Conservation (phyloP, 805 yeast genomes). For the Wickerhamiella azyma region DNA sequence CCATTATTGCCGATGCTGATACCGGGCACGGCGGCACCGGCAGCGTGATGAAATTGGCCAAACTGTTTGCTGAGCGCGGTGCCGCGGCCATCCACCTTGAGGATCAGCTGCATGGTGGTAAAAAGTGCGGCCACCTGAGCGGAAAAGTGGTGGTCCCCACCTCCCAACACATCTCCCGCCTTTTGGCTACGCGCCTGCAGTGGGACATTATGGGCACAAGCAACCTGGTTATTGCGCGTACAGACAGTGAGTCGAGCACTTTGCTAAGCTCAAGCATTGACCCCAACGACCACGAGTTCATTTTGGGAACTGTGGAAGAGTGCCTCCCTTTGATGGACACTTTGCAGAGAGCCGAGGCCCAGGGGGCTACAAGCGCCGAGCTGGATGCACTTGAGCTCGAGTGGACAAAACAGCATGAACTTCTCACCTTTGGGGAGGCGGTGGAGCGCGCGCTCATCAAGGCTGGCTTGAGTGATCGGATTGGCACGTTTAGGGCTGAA, state of each 20-base stretch:
- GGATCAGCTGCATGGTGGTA: constrained; percentile 52
- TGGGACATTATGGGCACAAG: constrained; percentile 52
- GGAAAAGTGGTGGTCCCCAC: constrained; percentile 53
- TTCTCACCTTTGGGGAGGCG: constrained; percentile 40
- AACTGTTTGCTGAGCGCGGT: constrained; percentile 51
- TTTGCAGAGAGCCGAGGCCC: constrained; percentile 31
- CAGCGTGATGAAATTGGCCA: constrained; percentile 51
- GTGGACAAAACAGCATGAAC: constrained; percentile 34
- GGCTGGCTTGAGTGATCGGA: constrained; percentile 23
- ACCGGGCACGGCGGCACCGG: constrained; percentile 54
- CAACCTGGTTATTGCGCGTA: constrained; percentile 45
- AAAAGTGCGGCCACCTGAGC: constrained; percentile 50
- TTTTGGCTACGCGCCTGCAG: constrained; percentile 45
- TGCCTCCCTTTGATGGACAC: constrained; percentile 34
- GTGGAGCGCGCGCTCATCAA: constrained; percentile 25
- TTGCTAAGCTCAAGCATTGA: constrained; percentile 40
- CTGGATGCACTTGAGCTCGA: constrained; percentile 31
- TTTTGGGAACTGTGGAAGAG: constrained; percentile 34
- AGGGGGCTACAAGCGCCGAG: constrained; percentile 27
- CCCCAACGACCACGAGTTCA: constrained; percentile 42
- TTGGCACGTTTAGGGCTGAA: constrained; percentile 21
- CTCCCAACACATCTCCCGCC: constrained; percentile 39
- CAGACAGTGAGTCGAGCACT: constrained; percentile 44
- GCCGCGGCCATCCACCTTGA: constrained; percentile 56
- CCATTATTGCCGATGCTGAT: constrained; percentile 54